Conservation (phyloP, 768 basidiomycete genomes). For the Paxillus ammoniavirescens region DNA sequence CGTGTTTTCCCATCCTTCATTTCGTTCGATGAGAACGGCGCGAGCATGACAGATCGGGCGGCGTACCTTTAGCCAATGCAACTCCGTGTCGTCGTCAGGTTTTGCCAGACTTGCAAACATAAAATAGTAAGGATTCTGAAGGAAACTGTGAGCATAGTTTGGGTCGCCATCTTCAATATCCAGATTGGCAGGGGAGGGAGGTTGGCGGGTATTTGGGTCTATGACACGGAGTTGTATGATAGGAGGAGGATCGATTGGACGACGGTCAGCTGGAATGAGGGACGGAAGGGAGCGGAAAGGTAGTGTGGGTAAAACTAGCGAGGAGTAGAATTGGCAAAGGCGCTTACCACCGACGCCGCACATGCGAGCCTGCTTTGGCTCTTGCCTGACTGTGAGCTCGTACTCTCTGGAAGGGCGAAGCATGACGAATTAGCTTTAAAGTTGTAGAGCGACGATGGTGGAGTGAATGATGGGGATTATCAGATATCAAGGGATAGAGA, state of each 20-base stretch:
- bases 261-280: constrained; percentile 69
- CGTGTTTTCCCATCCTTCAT: constrained; percentile 84
- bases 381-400: constrained; percentile 82
- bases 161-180: constrained; percentile 35
- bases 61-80: constrained; percentile 80
- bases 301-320: constrained; percentile 1
- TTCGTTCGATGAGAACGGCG: constrained; percentile 1
- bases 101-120: constrained; percentile 92
- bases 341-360: constrained; percentile 85
- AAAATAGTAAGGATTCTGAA: constrained; percentile 94
- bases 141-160: constrained; percentile 56
- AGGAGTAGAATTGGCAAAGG: constrained; percentile 18
- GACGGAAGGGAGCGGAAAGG: neutral
- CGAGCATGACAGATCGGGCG: neutral
- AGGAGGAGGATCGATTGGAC: constrained; percentile 95
- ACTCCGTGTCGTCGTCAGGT: constrained; percentile 83
- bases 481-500: constrained; percentile 9
- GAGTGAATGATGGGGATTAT: constrained; percentile 5
- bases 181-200: constrained; percentile 25
- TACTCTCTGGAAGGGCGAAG: constrained; percentile 61
- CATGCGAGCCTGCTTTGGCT: constrained; percentile 91
- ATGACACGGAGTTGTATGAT: constrained; percentile 93
- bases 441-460: neutral
- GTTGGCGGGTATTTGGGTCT: constrained; percentile 49
- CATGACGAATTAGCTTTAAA: constrained; percentile 10